A percentile compares a stretch with the other conserved stretches of the same genome.
Evolutionary conservation across 1,139 yeast species (phyloP).

Genomic region (Blastobotrys aristatus): DNA sequence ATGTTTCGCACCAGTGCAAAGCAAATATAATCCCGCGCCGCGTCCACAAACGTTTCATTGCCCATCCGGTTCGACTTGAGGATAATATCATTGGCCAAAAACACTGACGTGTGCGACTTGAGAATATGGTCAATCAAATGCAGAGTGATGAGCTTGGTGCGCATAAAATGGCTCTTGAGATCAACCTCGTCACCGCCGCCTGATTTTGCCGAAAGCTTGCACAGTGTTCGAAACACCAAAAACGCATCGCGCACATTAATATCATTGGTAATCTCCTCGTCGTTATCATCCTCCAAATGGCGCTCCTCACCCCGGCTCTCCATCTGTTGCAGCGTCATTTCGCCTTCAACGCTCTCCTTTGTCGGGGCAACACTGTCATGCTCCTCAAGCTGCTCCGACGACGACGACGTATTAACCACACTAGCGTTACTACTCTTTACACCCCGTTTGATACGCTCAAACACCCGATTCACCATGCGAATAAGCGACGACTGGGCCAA

Average conservation of each 20-base stretch:
- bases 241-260: slow-evolving; percentile 84
- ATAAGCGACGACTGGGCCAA: slow-evolving; percentile 94
- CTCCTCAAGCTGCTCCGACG: background rate
- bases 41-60: slow-evolving; percentile 62
- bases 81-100: slow-evolving; percentile 59
- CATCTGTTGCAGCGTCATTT: slow-evolving; percentile 26
- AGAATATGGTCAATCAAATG: slow-evolving; percentile 84
- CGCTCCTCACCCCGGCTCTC: slow-evolving; percentile 18
- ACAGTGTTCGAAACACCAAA: slow-evolving; percentile 87
- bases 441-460: slow-evolving; percentile 56
- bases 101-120: slow-evolving; percentile 79
- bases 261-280: slow-evolving; percentile 50
- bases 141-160: slow-evolving; percentile 83
- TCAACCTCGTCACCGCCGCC: slow-evolving; percentile 67
- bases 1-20: slow-evolving; percentile 85
- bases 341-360: slow-evolving; percentile 14
- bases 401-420: background rate
- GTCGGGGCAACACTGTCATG: background rate
- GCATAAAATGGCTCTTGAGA: slow-evolving; percentile 84
- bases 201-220: slow-evolving; percentile 81
- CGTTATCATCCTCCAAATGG: slow-evolving; percentile 25
- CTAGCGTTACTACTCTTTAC: background rate
- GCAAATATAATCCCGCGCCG: slow-evolving; percentile 80
- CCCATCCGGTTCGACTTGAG: slow-evolving; percentile 57
- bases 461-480: slow-evolving; percentile 81